Base-by-base conservation (phyloP, 2,329 filamentous ascomycete species). In the Colletotrichum musicola region DNA sequence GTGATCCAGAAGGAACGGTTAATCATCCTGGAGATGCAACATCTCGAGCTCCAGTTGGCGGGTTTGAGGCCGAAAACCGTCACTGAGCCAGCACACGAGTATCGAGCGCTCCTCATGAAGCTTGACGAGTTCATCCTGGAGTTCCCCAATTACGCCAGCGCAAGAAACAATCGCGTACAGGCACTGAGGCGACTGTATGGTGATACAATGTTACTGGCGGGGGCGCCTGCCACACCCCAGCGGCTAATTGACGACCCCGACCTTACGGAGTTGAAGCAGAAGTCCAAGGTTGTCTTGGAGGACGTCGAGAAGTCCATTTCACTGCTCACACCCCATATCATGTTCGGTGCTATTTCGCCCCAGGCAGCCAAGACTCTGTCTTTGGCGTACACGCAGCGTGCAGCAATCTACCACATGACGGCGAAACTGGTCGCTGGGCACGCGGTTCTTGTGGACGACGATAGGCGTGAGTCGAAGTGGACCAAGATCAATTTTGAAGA, bases 131-230 rank as follows among this genome's bases (percentile, higher is more conserved):
- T 94, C 38, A 86, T 94, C 47, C 74, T 81, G 2, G 78, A 86
- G 25, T 77, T 88, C 61, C 90, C 92, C 3, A 78, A 81, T 38
- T 95, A 95, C 77, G 91, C 92, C 22, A 93, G 90, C 71, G 91
- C 89, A 6, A 86, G 89, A 66, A 92, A 94, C 76, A 95, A 95
- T 78, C 86, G 92, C 57, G 92, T 90, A 3, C 93, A 95, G 77
- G 85, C 90, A 9, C 73, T 86, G 35, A 82, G 91, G 22, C 82
- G 90, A 55, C 79, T 89, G 64, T 89, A 91, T 71, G 90, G 90
- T 12, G 89, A 92, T 74, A 80, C 82, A 2, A 82, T 90, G 75
- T 78, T 91, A 22, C 77, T 89, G 42, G 73, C 77, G 25, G 76
- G 80, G 25, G 79, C 79, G 14, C 75, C 76, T 0, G 77, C 77